Base-by-base conservation (phyloP, 805 yeast genomes). In the Yamadazyma insecticola region DNA sequence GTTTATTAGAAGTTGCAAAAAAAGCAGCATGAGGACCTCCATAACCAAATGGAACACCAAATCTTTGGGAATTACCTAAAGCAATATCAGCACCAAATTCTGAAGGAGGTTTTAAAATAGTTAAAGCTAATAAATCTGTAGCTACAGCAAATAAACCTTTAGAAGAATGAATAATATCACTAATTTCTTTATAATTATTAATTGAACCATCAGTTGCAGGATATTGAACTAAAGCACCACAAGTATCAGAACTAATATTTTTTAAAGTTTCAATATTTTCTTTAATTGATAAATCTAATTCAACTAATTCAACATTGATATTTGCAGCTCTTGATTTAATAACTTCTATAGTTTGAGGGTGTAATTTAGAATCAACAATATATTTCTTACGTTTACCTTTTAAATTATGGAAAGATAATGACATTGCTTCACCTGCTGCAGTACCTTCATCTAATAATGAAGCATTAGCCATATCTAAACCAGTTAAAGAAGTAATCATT, bases 1-100 rank as follows among this genome's bases (percentile, higher is more conserved):
- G 70, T 34, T 77, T 72, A 37, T 78, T 76, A n/a, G 76, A 71
- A 24, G 90, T 95, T 6, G 97, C 86, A 48, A 92, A 89, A 63
- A 86, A 92, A 1, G 96, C 98, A 28, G 98, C 97, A 57, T 92
- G 98, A 3, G 98, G 98, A 13, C 98, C 98, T 51, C 98, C 98
- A 54, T 78, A 92, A 5, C 97, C 98, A 67, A 90, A 75, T 33
- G 98, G 97, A 23, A 90, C 97, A 50, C 98, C 98, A 48, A 92
- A 87, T 57, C 98, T 73, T 69, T 92, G 98, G 4, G 97, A 74
- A 6, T 88, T 77, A 28, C 98, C 98, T 26, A 92, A 66, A 2
- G 82, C 96, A 30, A 92, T 82, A 55, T 92, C 98, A 25, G 97
- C 97, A 33, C 87, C 88, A 48, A 83, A 85, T 24, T 74, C 70